A percentile compares a stretch with the other conserved stretches of the same genome.
Evolutionary conservation across 192 early-diverging fungal genomes (phyloP).

Genomic region (Coemansia sp.): DNA sequence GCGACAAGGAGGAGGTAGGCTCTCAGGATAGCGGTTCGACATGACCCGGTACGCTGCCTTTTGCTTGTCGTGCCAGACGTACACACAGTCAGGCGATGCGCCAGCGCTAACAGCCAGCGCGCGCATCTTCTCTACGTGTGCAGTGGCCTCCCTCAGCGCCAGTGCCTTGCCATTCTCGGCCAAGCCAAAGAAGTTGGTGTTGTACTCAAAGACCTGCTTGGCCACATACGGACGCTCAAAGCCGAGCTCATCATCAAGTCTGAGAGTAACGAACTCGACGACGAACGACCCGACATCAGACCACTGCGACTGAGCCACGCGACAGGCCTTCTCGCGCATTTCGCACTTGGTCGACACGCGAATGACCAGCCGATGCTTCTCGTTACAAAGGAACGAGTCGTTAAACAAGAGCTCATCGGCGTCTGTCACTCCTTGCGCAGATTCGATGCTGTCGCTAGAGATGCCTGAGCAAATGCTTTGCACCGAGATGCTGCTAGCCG

Average conservation of each 20-base stretch:
- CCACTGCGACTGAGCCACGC: constrained; percentile 36
- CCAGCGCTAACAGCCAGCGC: constrained; percentile 18
- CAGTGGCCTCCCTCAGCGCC: constrained; percentile 22
- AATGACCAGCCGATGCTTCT: constrained; percentile 43
- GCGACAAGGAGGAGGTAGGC: constrained; percentile 43
- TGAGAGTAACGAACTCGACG: constrained; percentile 18
- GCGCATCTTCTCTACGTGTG: constrained; percentile 28
- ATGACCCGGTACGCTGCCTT: constrained; percentile 51
- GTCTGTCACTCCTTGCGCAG: background rate
- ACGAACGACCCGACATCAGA: constrained; percentile 31
- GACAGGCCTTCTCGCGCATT: constrained; percentile 19
- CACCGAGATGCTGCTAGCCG: constrained; percentile 50
- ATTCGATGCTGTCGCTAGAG: constrained; percentile 9
- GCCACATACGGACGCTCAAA: constrained; percentile 25
- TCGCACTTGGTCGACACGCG: constrained; percentile 8
- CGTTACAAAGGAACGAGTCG: constrained; percentile 45
- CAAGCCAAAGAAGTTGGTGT: constrained; percentile 43
- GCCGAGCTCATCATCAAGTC: constrained; percentile 26
- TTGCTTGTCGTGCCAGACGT: constrained; percentile 52
- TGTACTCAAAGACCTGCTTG: constrained; percentile 40
- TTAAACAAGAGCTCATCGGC: constrained; percentile 37
- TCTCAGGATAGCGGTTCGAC: constrained; percentile 30
- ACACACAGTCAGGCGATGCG: constrained; percentile 29
- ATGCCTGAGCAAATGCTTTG: constrained; percentile 44
- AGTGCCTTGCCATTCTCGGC: constrained; percentile 36